These are phyloP conservation scores for Fusarium vanettenii DNA, from an alignment of 2,329 filamentous ascomycete species.

Conservation along the genomic window DNA sequence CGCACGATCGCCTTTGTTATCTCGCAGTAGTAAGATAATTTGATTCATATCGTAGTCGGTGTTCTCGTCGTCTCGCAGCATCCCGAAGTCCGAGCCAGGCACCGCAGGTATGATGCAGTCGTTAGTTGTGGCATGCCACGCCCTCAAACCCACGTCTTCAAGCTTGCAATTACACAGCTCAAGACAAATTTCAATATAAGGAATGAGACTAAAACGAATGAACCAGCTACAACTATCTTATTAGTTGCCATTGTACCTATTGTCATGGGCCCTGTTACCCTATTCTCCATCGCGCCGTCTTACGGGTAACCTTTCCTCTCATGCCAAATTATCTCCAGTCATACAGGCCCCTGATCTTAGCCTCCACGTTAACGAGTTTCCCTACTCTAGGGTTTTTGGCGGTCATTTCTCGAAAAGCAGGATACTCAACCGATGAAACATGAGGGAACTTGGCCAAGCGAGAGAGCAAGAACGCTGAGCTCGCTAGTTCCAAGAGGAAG, in stretches of 20 bases:
- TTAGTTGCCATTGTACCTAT: too few relatives aligned
- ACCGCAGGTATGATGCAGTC: not conserved
- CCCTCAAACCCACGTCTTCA: not conserved
- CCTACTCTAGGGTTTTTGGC: too few relatives aligned
- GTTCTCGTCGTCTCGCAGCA: not conserved
- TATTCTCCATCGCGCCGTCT: too few relatives aligned
- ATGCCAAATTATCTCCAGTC: not conserved
- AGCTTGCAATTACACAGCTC: not conserved
- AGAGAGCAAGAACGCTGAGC: too few relatives aligned
- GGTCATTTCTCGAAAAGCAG: too few relatives aligned
- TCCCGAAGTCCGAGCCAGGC: not conserved
- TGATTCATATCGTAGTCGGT: not conserved
- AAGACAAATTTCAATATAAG: not conserved
- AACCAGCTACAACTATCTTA: too few relatives aligned
- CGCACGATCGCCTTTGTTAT: not conserved
- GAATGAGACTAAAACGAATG: not conserved
- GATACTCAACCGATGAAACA: too few relatives aligned
- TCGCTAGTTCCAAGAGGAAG: too few relatives aligned
- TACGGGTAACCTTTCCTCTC: too few relatives aligned
- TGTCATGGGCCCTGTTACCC: too few relatives aligned
- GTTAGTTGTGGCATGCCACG: not conserved
- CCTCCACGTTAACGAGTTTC: too few relatives aligned
- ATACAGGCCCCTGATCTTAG: not conserved
- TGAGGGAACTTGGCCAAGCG: too few relatives aligned
- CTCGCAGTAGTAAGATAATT: not conserved